Percentiles rank a stretch among this genome's conserved stretches.
These are phyloP conservation scores for Rickenella mellea DNA, from an alignment of 768 basidiomycete genomes.

Conservation along the genomic window DNA sequence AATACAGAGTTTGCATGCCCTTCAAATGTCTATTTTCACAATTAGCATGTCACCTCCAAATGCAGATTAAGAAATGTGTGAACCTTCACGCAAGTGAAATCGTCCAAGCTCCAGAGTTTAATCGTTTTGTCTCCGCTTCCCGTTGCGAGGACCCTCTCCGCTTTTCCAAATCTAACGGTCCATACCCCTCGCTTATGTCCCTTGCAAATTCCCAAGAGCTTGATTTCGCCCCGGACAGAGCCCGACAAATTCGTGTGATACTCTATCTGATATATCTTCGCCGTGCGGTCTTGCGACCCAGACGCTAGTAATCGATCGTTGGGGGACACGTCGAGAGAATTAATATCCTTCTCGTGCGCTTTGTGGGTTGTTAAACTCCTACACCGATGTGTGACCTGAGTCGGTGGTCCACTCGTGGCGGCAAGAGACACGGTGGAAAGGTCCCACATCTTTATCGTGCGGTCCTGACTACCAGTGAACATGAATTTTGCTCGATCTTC, in stretches of 20 bases:
- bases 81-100: constrained; percentile 77
- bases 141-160: constrained; percentile 80
- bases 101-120: constrained; percentile 88
- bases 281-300: constrained; percentile 92
- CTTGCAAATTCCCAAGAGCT: constrained; percentile 77
- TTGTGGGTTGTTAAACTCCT: constrained; percentile 77
- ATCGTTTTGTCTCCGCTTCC: constrained; percentile 95
- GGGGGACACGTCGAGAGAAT: constrained; percentile 86
- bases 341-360: constrained; percentile 98
- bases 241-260: constrained; percentile 32
- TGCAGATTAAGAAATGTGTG: constrained; percentile 3
- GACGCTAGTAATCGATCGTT: constrained; percentile 85
- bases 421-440: constrained; percentile 41
- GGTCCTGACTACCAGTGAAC: constrained; percentile 94
- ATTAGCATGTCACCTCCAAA: neutral
- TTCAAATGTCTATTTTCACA: constrained; percentile 83
- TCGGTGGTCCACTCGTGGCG: constrained; percentile 15
- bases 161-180: constrained; percentile 80
- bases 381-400: constrained; percentile 34
- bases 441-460: constrained; percentile 99
- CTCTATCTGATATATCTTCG: constrained; percentile 78
- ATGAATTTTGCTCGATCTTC: constrained; percentile 44
- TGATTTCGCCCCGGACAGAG: constrained; percentile 57
- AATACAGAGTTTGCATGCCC: constrained; percentile 97
- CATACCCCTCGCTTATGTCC: constrained; percentile 97